Percentiles rank a stretch among this genome's conserved stretches.
phyloP scores from a whole-genome alignment of 352 stramenopile genomes.

The Pythium volutum region DNA sequence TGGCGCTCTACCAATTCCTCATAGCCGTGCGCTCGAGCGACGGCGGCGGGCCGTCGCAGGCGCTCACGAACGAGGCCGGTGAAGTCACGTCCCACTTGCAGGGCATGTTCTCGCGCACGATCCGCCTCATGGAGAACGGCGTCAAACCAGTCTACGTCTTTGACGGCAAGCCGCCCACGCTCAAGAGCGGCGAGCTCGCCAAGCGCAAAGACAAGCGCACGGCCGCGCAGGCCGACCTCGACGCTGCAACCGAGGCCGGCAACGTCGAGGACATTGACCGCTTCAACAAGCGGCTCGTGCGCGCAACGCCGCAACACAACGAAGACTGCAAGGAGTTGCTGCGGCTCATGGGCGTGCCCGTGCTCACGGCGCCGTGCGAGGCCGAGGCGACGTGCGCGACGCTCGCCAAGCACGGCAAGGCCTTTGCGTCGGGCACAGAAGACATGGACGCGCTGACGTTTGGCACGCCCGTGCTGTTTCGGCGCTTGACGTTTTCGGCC shows the following conservation, averaged over 20 bases:
- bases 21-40: conserved; percentile 88
- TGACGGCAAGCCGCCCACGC: conserved; percentile 97
- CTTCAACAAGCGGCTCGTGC: conserved; percentile 91
- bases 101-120: conserved; percentile 99
- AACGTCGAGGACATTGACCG: conserved; percentile 92
- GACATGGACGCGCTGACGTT: conserved; percentile 99
- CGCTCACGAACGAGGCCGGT: conserved; percentile 97
- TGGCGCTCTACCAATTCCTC: conserved; percentile 99
- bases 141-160: conserved; percentile 99
- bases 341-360: conserved; percentile 95
- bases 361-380: conserved; percentile 96
- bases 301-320: conserved; percentile 90
- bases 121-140: conserved; percentile 97
- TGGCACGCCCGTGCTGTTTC: conserved; percentile 93
- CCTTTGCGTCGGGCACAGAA: conserved; percentile 96
- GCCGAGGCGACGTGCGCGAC: conserved; percentile 97
- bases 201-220: conserved; percentile 92
- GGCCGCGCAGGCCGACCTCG: conserved; percentile 79
- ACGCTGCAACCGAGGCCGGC: conserved; percentile 83
- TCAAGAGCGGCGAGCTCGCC: conserved; percentile 96
- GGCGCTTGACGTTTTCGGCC: conserved; percentile 86
- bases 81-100: conserved; percentile 92
- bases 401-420: conserved; percentile 90
- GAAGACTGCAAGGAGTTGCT: conserved; percentile 93
- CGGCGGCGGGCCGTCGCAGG: conserved; percentile 78